A percentile compares a stretch with the other conserved stretches of the same genome.
Conservation (phyloP, 805 yeast genomes). For the Candida namnaoensis region DNA sequence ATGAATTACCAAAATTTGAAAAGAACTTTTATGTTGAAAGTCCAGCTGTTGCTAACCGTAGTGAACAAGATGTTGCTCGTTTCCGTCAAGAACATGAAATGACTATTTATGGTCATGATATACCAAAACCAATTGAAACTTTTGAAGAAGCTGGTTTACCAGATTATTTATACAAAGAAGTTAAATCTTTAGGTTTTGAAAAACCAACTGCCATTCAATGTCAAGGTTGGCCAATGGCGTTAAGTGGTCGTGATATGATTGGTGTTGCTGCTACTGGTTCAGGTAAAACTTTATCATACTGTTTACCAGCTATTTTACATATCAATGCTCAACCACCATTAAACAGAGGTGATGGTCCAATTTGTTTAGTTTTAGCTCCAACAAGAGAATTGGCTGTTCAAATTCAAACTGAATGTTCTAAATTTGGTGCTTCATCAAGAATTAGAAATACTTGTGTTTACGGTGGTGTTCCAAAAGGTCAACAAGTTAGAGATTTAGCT, state of each 20-base stretch:
- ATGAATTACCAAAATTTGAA: constrained; percentile 78
- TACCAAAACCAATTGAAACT: constrained; percentile 87
- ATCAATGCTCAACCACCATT: constrained; percentile 96
- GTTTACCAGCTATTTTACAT: constrained; percentile 95
- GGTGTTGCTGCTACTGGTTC: constrained; percentile 99
- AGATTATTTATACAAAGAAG: constrained; percentile 81
- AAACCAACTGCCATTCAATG: constrained; percentile 95
- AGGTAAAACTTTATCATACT: constrained; percentile 95
- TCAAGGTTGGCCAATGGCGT: constrained; percentile 99
- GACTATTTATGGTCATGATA: constrained; percentile 74
- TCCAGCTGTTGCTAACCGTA: constrained; percentile 65
- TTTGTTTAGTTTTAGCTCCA: constrained; percentile 92
- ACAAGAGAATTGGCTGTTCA: constrained; percentile 99
- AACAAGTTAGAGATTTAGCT: constrained; percentile 90
- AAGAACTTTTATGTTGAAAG: constrained; percentile 91
- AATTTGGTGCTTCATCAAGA: constrained; percentile 86
- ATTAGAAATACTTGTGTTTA: constrained; percentile 96
- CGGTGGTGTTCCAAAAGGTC: constrained; percentile 99
- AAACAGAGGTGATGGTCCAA: constrained; percentile 94
- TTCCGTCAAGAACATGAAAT: constrained; percentile 83
- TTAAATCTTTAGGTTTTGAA: constrained; percentile 86
- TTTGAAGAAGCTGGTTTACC: constrained; percentile 99
- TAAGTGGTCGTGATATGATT: constrained; percentile 97
- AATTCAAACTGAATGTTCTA: constrained; percentile 92
- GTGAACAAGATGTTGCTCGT: constrained; percentile 59